A percentile compares a stretch with the other conserved stretches of the same genome.
phyloP scores from a whole-genome alignment of 306 rosid genomes.

The Arachis stenosperma region DNA sequence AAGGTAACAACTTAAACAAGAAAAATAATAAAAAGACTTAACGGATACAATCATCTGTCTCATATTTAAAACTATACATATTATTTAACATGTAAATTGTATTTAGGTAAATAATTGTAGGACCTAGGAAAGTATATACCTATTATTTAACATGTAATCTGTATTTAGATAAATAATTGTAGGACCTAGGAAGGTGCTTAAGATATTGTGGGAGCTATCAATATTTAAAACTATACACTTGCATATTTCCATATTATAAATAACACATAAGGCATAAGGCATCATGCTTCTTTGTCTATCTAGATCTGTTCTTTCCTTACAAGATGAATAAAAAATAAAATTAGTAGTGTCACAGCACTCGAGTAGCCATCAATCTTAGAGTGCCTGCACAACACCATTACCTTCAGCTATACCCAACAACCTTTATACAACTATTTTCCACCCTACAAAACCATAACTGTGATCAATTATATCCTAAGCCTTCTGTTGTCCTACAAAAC shows the following conservation, averaged over 20 bases:
- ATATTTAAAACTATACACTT: slow-evolving; percentile 18
- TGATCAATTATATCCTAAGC: slow-evolving; percentile 17
- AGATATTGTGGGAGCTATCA: too few relatives aligned
- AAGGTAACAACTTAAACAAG: slow-evolving; percentile 75
- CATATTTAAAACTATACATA: slow-evolving; percentile 20
- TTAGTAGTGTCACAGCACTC: slow-evolving; percentile 12
- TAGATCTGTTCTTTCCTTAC: slow-evolving; percentile 12
- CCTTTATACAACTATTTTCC: slow-evolving; percentile 13
- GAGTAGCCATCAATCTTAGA: neutral
- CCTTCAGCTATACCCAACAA: slow-evolving; percentile 24
- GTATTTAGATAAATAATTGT: neutral
- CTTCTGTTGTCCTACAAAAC: slow-evolving; percentile 26
- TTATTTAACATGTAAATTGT: neutral
- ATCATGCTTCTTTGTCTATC: slow-evolving; percentile 6
- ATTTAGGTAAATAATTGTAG: neutral
- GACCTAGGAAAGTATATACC: slow-evolving; percentile 17
- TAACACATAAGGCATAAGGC: slow-evolving; percentile 22
- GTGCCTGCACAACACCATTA: slow-evolving; percentile 17
- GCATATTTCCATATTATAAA: slow-evolving; percentile 6
- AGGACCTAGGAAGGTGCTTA: neutral
- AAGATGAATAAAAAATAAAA: slow-evolving; percentile 10
- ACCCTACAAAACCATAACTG: slow-evolving; percentile 9
- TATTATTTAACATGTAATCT: neutral
- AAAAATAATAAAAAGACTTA: slow-evolving; percentile 37
- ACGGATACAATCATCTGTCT: slow-evolving; percentile 33